Base-by-base conservation (phyloP, 139 green algal genomes). In the Tetradesmus obliquus region DNA sequence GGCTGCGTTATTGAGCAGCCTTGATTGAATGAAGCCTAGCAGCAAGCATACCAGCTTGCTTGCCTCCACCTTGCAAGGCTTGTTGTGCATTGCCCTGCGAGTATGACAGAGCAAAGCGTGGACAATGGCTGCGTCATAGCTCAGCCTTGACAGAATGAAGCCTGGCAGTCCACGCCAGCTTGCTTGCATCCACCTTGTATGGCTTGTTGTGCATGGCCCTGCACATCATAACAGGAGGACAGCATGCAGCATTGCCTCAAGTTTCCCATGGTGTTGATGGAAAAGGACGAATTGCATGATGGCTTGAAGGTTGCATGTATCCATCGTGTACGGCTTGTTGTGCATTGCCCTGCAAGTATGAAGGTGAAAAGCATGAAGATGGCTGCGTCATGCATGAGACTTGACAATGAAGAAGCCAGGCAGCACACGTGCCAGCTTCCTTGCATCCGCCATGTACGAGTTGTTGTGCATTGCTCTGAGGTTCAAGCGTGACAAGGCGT, bases 161-260 rank as follows among this genome's bases (percentile, higher is more conserved):
- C 54, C 84, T 15, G 85, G 66, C 1, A 89, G 53, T 9, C 62
- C 66, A 5, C 10, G 66, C 51, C 2, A 89, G 51, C 66, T 89
- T 89, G 13, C 17, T 45, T 15, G 66, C 62, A 53, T 89, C 66
- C 32, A 89, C 85, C 62, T 55, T 89, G 85, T 69, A 89, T 32
- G 84, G 84, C 24, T 89, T 89, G 84, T 89, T 89, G 60, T 89
- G 84, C 84, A 89, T 89, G 6, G 84, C 84, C 84, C 84, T 89
- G 84, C 24, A 62, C 9, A 57, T 7, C 32, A 4, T 32, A 9
- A 53, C 13, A 51, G 10, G 2, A 32, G 76, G 20, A 51, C 32
- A 45, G 32, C 32, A 45, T 45, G 32, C 32, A 45, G 32, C 32
- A 45, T 45, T 45, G 32, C 32, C 32, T 45, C 32, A 45, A 45